phyloP scores from a whole-genome alignment of 495 filamentous ascomycete genomes.

The Xylaria telfairii region DNA sequence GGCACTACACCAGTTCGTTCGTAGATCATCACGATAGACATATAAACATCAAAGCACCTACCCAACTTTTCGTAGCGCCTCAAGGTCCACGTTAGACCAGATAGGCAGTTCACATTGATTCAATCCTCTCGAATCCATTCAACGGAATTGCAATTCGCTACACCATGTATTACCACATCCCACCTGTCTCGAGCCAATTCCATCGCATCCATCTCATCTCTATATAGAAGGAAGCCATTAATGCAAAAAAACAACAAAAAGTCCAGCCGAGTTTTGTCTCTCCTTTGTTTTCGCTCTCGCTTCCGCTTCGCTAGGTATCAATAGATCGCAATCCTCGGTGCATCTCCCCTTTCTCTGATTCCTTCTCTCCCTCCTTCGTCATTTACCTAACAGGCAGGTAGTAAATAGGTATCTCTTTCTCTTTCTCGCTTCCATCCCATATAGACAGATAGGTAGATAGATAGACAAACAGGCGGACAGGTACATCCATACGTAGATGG shows the following conservation, averaged over 20 bases:
- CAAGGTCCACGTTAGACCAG: not conserved
- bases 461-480: too few relatives aligned
- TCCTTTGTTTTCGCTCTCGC: not conserved
- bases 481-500: not conserved
- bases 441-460: not conserved
- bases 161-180: not conserved
- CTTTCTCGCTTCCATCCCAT: not conserved
- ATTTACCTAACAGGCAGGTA: not conserved
- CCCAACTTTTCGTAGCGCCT: not conserved
- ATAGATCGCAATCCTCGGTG: not conserved
- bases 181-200: not conserved
- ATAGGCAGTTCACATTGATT: not conserved
- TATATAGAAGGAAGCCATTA: slow-evolving; percentile 8
- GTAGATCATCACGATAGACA: not conserved
- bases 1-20: not conserved
- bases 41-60: too few relatives aligned
- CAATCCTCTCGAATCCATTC: not conserved
- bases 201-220: not conserved
- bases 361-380: not conserved
- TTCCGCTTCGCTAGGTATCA: not conserved
- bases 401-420: not conserved
- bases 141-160: not conserved
- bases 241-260: not conserved
- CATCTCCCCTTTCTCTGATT: not conserved
- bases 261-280: not conserved